phyloP scores from a whole-genome alignment of 2,329 filamentous ascomycete species.

The Clarireedia homoeocarpa region DNA sequence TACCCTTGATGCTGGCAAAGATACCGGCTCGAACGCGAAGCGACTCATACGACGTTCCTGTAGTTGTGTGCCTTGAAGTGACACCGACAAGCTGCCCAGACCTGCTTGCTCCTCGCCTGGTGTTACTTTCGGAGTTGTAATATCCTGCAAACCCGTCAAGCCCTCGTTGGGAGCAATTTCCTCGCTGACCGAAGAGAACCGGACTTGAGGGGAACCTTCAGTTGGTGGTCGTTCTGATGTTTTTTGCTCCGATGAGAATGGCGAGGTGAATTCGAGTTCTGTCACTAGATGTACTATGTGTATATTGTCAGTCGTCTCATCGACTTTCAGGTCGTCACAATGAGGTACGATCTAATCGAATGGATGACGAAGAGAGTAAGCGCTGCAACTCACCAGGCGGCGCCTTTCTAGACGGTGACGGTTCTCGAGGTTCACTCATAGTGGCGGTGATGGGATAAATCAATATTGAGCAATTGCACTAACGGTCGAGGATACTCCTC shows the following conservation, averaged over 20 bases:
- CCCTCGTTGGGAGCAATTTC: conserved; percentile 52
- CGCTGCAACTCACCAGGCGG: conserved; percentile 21
- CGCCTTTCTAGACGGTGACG: conserved; percentile 9
- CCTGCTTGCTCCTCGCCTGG: conserved; percentile 16
- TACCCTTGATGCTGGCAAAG: conserved; percentile 77
- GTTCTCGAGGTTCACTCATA: conserved; percentile 18
- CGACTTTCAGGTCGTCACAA: not conserved
- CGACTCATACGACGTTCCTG: conserved; percentile 79
- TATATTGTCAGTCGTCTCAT: not conserved
- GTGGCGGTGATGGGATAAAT: conserved; percentile 1
- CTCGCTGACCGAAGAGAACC: conserved; percentile 63
- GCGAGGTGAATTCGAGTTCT: not conserved
- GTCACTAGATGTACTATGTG: not conserved
- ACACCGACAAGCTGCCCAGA: conserved; percentile 49
- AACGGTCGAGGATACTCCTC: conserved; percentile 8
- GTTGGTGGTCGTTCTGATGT: conserved; percentile 12
- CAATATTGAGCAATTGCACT: conserved; percentile 6
- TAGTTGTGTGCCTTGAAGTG: conserved; percentile 64
- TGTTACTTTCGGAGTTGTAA: conserved; percentile 17
- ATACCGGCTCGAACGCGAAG: conserved; percentile 85
- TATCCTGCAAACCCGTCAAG: conserved; percentile 23
- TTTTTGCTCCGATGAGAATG: conserved; percentile 12
- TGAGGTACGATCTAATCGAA: conserved; percentile 13
- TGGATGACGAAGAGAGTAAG: conserved; percentile 14
- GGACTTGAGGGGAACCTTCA: conserved; percentile 45